phyloP scores from a whole-genome alignment of 2,329 filamentous ascomycete genomes.

The Microthyrium microscopicum region DNA sequence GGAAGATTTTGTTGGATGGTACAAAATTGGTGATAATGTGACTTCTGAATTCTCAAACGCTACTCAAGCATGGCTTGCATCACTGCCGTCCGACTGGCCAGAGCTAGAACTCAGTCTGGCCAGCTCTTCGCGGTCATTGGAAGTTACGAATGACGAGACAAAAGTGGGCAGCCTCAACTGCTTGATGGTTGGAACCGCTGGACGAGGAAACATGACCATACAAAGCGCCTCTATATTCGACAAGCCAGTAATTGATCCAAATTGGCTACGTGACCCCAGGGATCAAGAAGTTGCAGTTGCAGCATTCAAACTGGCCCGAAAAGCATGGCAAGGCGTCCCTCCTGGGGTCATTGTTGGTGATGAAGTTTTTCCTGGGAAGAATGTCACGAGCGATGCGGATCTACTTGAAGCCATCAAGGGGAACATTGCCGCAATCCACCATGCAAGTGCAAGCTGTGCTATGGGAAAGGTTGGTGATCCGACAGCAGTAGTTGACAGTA shows the following conservation, averaged over 20 bases:
- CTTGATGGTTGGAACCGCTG: slow-evolving; percentile 2
- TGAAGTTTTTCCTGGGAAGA: slow-evolving; percentile 26
- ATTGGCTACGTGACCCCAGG: slow-evolving; percentile 26
- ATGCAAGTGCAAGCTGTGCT: slow-evolving; percentile 39
- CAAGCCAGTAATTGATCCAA: slow-evolving; percentile 35
- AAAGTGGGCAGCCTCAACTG: neutral
- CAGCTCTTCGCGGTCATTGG: neutral
- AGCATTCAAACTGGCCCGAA: slow-evolving; percentile 34
- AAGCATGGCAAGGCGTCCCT: neutral
- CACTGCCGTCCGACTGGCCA: slow-evolving; percentile 1
- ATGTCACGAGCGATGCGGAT: slow-evolving; percentile 28
- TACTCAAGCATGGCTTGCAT: neutral
- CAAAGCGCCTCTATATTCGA: slow-evolving; percentile 46
- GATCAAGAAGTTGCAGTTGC: slow-evolving; percentile 38
- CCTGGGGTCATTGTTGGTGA: slow-evolving; percentile 12
- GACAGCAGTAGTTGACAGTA: slow-evolving; percentile 35
- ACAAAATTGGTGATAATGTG: slow-evolving; percentile 24
- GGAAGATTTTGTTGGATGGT: slow-evolving; percentile 36
- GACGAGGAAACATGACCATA: slow-evolving; percentile 41
- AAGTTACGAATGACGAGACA: neutral
- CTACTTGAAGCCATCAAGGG: slow-evolving; percentile 16
- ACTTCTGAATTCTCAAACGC: slow-evolving; percentile 44
- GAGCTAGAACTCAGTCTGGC: slow-evolving; percentile 3
- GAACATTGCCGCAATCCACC: slow-evolving; percentile 27
- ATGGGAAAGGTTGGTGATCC: slow-evolving; percentile 34